phyloP scores from a whole-genome alignment of 208 protist genomes.

The Angomonas ambiguus region DNA sequence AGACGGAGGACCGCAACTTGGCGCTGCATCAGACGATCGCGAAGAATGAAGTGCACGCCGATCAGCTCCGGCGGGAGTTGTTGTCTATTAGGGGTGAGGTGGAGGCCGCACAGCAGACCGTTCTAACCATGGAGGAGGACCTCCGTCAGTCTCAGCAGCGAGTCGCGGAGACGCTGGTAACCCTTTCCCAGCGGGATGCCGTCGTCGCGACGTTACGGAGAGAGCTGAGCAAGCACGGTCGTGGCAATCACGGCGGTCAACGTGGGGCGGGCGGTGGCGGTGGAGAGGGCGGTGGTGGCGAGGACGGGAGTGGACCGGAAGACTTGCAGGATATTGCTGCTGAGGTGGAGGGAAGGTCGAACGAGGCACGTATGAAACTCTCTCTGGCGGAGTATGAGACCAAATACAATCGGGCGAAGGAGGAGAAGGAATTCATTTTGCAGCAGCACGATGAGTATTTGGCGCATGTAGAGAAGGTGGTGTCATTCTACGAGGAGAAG shows the following conservation, averaged over 20 bases:
- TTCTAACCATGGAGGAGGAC: slow-evolving; percentile 72
- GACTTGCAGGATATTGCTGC: slow-evolving; percentile 57
- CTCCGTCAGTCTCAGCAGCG: slow-evolving; percentile 57
- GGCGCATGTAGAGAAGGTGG: slow-evolving; percentile 47
- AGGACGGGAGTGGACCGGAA: no score
- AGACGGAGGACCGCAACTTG: slow-evolving; percentile 63
- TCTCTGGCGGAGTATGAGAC: slow-evolving; percentile 54
- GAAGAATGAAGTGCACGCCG: slow-evolving; percentile 58
- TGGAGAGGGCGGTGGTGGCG: not conserved
- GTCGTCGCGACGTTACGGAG: slow-evolving; percentile 64
- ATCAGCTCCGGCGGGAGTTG: slow-evolving; percentile 67
- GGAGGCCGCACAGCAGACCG: slow-evolving; percentile 35
- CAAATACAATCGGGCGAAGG: slow-evolving; percentile 29
- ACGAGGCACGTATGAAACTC: slow-evolving; percentile 72
- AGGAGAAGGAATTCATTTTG: slow-evolving; percentile 64
- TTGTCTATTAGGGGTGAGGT: slow-evolving; percentile 44
- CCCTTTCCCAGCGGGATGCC: slow-evolving; percentile 74
- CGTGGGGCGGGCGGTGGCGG: not conserved
- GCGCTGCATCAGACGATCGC: slow-evolving; percentile 62
- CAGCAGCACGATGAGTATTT: slow-evolving; percentile 76
- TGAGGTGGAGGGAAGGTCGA: slow-evolving; percentile 63
- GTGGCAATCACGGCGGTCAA: not conserved
- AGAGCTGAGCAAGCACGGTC: slow-evolving; percentile 43
- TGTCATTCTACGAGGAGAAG: slow-evolving; percentile 31
- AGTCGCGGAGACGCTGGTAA: slow-evolving; percentile 64